phyloP scores from a whole-genome alignment of 176 grass and related monocot species.

The Rhipidocladum racemiflorum region DNA sequence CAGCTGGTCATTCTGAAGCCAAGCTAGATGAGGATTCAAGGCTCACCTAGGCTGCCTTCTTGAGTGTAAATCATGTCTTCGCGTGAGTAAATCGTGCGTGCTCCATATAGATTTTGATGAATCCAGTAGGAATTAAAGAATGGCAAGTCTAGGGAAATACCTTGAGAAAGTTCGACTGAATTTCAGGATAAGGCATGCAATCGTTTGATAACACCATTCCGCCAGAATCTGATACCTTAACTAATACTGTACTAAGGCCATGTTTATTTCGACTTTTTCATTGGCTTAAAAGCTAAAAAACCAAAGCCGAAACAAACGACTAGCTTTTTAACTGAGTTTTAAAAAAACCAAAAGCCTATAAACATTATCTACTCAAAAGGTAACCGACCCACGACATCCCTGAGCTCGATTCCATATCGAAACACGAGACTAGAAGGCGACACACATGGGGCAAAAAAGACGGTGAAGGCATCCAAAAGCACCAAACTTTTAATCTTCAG shows the following conservation, averaged over 20 bases:
- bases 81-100: conserved; percentile 25
- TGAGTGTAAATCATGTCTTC: conserved; percentile 31
- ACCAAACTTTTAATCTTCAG: not conserved
- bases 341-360: too few species aligned
- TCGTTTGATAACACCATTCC: too few species aligned
- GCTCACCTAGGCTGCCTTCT: not conserved
- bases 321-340: too few species aligned
- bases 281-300: too few species aligned
- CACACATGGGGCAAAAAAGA: not conserved
- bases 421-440: not conserved
- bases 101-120: conserved; percentile 17
- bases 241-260: too few species aligned
- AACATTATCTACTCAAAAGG: not conserved
- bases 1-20: not conserved
- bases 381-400: not conserved
- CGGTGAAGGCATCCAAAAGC: not conserved
- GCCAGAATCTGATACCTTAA: too few species aligned
- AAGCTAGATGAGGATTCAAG: conserved; percentile 10
- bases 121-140: not conserved
- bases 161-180: too few species aligned
- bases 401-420: not conserved
- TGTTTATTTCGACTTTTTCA: too few species aligned
- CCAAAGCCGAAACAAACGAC: too few species aligned
- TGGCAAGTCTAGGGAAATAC: not conserved
- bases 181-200: too few species aligned